These are phyloP conservation scores for Raffaelea ambrosiae DNA, from an alignment of 2,329 filamentous ascomycete species.

Conservation along the genomic window DNA sequence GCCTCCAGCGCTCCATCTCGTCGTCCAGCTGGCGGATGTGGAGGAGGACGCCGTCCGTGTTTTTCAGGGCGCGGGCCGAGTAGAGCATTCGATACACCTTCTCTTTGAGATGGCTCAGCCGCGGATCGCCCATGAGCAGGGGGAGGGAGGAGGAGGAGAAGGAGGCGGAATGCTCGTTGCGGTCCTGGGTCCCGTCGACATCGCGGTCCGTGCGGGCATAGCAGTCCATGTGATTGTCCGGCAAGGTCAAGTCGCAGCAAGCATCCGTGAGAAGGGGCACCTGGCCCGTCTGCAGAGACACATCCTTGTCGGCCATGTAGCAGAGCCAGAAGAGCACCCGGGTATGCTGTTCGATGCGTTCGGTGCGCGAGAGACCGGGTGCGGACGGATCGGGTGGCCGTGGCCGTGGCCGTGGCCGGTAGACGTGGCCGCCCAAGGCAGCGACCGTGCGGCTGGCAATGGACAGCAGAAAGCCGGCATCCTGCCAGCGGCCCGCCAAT, in stretches of 20 bases:
- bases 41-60: conserved; percentile 45
- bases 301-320: conserved; percentile 48
- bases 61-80: conserved; percentile 35
- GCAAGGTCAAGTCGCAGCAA: conserved; percentile 43
- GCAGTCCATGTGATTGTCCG: conserved; percentile 12
- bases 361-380: background rate
- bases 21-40: conserved; percentile 48
- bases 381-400: conserved; percentile 1
- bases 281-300: conserved; percentile 42
- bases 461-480: conserved; percentile 33
- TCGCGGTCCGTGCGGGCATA: background rate
- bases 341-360: conserved; percentile 23
- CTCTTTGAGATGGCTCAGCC: conserved; percentile 42
- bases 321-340: conserved; percentile 45
- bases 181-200: background rate
- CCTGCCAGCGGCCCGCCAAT: conserved; percentile 36
- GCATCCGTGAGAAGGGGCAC: conserved; percentile 41
- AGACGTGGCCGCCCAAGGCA: conserved; percentile 30
- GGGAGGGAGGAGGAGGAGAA: background rate
- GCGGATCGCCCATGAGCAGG: conserved; percentile 37
- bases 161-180: background rate
- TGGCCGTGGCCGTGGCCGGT: background rate
- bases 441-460: conserved; percentile 39
- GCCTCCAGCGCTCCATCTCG: conserved; percentile 46
- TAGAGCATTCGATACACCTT: conserved; percentile 39